These are phyloP conservation scores for Arabidopsis suecica DNA, from an alignment of 345 rosid species.

Conservation along the genomic window DNA sequence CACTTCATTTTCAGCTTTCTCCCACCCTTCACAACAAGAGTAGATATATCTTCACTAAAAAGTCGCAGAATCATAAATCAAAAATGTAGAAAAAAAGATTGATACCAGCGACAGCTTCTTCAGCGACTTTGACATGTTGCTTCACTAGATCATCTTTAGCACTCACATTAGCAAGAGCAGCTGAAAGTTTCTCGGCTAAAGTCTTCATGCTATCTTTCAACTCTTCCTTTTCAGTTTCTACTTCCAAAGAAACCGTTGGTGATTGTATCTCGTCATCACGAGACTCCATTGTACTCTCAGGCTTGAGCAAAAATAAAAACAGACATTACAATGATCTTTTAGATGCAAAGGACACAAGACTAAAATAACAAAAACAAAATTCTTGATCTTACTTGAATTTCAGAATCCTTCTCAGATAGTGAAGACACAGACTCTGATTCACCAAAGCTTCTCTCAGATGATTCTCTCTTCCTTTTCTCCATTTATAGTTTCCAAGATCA, in stretches of 20 bases:
- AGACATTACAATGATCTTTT: background rate
- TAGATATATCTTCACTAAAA: slow-evolving; percentile 28
- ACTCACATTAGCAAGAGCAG: slow-evolving; percentile 78
- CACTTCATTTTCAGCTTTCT: slow-evolving; percentile 84
- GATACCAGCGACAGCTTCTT: slow-evolving; percentile 96
- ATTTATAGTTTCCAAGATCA: slow-evolving; percentile 37
- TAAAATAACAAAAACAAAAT: background rate
- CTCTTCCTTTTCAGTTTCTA: slow-evolving; percentile 51
- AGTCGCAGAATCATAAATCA: background rate
- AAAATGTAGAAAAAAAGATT: background rate
- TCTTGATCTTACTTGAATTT: slow-evolving; percentile 64
- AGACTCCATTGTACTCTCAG: slow-evolving; percentile 66
- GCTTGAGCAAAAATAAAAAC: slow-evolving; percentile 28
- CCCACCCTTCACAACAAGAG: slow-evolving; percentile 68
- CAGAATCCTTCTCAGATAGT: slow-evolving; percentile 70
- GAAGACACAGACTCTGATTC: slow-evolving; percentile 78
- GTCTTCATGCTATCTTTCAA: slow-evolving; percentile 53
- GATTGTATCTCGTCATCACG: slow-evolving; percentile 54
- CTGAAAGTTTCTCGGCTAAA: slow-evolving; percentile 76
- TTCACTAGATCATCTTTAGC: slow-evolving; percentile 91
- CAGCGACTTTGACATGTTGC: slow-evolving; percentile 94
- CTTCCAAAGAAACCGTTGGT: slow-evolving; percentile 61
- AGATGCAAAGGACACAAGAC: background rate
- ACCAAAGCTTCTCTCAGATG: slow-evolving; percentile 77
- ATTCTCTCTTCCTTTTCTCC: slow-evolving; percentile 85